phyloP scores from a whole-genome alignment of 768 basidiomycete species.

The Amanita fuliginea region DNA sequence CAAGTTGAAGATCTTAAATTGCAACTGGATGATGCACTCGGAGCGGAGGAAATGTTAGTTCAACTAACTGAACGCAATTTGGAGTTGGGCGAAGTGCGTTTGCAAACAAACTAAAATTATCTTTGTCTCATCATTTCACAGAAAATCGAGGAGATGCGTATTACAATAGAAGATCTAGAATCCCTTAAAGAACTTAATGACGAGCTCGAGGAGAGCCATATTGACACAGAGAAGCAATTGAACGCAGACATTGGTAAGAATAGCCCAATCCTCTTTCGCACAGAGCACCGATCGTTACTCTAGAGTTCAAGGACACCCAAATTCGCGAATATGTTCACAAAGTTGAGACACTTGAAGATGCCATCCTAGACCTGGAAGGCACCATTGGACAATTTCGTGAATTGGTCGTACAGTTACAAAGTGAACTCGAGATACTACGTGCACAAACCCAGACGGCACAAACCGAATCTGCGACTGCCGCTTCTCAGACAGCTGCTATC shows the following conservation, averaged over 20 bases:
- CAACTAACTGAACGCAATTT: conserved; percentile 92
- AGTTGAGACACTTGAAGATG: conserved; percentile 63
- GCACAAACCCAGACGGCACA: conserved; percentile 80
- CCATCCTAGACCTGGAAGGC: conserved; percentile 72
- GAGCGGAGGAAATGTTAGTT: conserved; percentile 94
- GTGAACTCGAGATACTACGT: conserved; percentile 79
- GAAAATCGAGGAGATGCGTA: conserved; percentile 98
- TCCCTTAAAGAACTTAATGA: conserved; percentile 93
- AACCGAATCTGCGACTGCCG: conserved; percentile 70
- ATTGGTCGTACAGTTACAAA: conserved; percentile 74
- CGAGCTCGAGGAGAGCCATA: conserved; percentile 93
- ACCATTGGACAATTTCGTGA: conserved; percentile 93
- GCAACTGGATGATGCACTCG: conserved; percentile 91
- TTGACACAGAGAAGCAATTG: conserved; percentile 86
- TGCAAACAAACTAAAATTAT: background rate
- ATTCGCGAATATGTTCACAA: conserved; percentile 57
- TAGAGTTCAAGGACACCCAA: conserved; percentile 62
- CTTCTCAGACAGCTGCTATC: conserved; percentile 84
- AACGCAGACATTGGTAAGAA: conserved; percentile 81
- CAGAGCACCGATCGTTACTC: background rate
- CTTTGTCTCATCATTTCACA: conserved; percentile 16
- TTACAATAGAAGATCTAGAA: conserved; percentile 93
- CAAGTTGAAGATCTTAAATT: conserved; percentile 91
- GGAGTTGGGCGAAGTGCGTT: conserved; percentile 72
- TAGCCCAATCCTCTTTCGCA: no score